Percentiles rank a stretch among this genome's conserved stretches.
phyloP scores from a whole-genome alignment of 768 basidiomycete species.

The Tremella fuciformis region DNA sequence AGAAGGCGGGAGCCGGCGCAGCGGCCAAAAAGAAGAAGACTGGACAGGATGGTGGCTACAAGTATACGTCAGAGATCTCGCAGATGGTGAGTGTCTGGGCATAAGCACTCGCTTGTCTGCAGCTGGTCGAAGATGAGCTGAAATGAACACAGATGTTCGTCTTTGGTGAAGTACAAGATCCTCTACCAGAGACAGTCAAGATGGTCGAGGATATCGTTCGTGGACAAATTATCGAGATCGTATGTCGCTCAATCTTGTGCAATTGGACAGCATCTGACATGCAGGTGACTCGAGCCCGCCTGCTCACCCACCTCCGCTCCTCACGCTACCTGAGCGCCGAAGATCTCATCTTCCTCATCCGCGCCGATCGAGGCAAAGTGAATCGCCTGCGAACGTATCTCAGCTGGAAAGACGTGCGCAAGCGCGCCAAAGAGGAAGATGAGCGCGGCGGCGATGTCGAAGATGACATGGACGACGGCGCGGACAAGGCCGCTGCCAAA shows the following conservation, averaged over 20 bases:
- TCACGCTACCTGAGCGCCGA: conserved; percentile 85
- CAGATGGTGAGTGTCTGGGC: conserved; percentile 74
- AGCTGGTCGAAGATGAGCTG: conserved; percentile 1
- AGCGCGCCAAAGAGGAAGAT: conserved; percentile 84
- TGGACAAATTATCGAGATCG: conserved; percentile 85
- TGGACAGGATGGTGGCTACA: conserved; percentile 58
- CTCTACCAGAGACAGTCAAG: conserved; percentile 78
- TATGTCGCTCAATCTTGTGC: conserved; percentile 51
- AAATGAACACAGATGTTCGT: conserved; percentile 77
- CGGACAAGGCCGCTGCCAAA: conserved; percentile 55
- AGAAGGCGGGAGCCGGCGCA: conserved; percentile 1
- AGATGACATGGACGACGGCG: background rate
- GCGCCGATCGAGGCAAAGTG: conserved; percentile 89
- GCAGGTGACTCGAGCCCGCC: conserved; percentile 81
- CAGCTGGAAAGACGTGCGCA: conserved; percentile 95
- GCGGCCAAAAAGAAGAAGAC: conserved; percentile 22
- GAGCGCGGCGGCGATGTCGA: conserved; percentile 68
- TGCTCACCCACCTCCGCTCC: conserved; percentile 73
- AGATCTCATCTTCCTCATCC: conserved; percentile 93
- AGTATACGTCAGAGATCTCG: conserved; percentile 85
- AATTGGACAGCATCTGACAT: background rate
- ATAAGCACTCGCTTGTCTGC: background rate
- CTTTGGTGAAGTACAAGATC: conserved; percentile 91
- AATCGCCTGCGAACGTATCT: conserved; percentile 88
- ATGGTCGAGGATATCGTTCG: conserved; percentile 94